A percentile compares a stretch with the other conserved stretches of the same genome.
phyloP scores from a whole-genome alignment of 805 yeast species.

The Middelhovenomyces tepae region DNA sequence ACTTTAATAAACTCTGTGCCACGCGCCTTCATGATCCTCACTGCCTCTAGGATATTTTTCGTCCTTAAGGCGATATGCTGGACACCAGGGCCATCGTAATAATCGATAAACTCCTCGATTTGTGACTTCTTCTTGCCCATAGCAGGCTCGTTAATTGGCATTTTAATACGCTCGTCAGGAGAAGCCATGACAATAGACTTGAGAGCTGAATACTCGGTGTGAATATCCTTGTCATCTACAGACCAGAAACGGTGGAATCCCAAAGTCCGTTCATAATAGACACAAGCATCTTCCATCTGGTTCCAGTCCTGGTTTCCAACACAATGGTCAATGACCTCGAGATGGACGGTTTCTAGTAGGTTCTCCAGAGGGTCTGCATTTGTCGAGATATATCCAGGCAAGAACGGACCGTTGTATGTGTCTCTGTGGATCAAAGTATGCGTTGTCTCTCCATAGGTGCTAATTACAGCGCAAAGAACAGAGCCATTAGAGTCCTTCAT shows the following conservation, averaged over 20 bases:
- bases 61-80: conserved; percentile 75
- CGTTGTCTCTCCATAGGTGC: conserved; percentile 50
- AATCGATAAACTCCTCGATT: conserved; percentile 73
- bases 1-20: conserved; percentile 66
- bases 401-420: conserved; percentile 34
- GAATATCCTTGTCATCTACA: conserved; percentile 69
- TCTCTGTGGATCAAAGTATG: conserved; percentile 56
- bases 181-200: conserved; percentile 72
- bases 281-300: conserved; percentile 49
- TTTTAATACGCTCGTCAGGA: conserved; percentile 51
- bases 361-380: conserved; percentile 17
- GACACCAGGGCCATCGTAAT: conserved; percentile 71
- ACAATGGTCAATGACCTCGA: conserved; percentile 59
- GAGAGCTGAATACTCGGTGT: conserved; percentile 60
- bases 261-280: conserved; percentile 50
- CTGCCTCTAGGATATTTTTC: conserved; percentile 48
- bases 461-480: conserved; percentile 43
- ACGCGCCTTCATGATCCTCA: conserved; percentile 42
- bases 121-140: conserved; percentile 58
- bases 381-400: conserved; percentile 40
- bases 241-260: conserved; percentile 80
- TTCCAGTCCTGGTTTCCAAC: conserved; percentile 74
- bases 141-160: conserved; percentile 86
- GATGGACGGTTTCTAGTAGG: conserved; percentile 30
- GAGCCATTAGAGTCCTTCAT: conserved; percentile 41